Conservation (phyloP, 1,284 basidiomycete genomes). For the Veloporphyrellus conicus region DNA sequence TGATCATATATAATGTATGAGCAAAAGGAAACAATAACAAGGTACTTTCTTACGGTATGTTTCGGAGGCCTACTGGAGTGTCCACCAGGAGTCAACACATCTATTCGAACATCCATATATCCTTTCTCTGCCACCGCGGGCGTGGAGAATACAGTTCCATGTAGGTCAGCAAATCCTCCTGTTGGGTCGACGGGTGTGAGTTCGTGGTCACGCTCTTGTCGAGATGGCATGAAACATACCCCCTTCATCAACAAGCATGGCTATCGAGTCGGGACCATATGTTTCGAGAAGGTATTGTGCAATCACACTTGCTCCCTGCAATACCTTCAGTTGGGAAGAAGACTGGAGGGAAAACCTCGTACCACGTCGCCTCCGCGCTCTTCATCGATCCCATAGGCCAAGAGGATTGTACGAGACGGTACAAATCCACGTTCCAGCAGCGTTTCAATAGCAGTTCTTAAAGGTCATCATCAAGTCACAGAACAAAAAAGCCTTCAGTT, state of each 20-base stretch:
- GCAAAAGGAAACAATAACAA: not conserved
- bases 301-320: slow-evolving; percentile 48
- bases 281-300: slow-evolving; percentile 44
- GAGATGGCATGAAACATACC: slow-evolving; percentile 20
- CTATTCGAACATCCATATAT: slow-evolving; percentile 53
- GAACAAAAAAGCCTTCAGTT: not conserved
- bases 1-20: not conserved
- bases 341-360: slow-evolving; percentile 2
- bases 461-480: not conserved
- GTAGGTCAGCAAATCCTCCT: slow-evolving; percentile 36
- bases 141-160: slow-evolving; percentile 41
- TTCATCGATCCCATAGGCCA: slow-evolving; percentile 71
- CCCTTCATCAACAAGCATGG: slow-evolving; percentile 54
- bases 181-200: slow-evolving; percentile 1
- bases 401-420: slow-evolving; percentile 52
- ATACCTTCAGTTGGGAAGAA: slow-evolving; percentile 5
- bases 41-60: slow-evolving; percentile 42
- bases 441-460: slow-evolving; percentile 50
- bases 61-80: slow-evolving; percentile 62
- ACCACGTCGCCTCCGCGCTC: slow-evolving; percentile 54
- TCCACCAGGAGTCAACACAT: slow-evolving; percentile 57
- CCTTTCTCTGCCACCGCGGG: slow-evolving; percentile 66
- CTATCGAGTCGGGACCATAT: slow-evolving; percentile 52
- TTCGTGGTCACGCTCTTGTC: not conserved
- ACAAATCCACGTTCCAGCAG: slow-evolving; percentile 50